Evolutionary conservation across 2,329 filamentous ascomycete genomes (phyloP), one percentile per base, ranked within the genome.

Genomic region (Gaeumannomyces tritici): DNA sequence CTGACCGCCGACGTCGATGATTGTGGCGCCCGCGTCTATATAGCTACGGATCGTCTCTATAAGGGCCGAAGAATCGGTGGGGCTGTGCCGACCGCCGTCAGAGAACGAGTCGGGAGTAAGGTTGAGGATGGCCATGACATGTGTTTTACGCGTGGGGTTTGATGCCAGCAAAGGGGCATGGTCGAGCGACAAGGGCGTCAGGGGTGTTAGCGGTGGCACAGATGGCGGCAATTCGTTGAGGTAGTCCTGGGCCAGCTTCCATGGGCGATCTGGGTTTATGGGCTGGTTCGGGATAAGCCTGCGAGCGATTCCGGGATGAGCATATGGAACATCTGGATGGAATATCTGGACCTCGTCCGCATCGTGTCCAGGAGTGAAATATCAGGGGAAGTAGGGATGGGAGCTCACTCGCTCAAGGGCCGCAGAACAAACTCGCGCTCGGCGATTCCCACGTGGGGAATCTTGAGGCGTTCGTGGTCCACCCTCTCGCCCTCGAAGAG

Each of bases 21-120:
- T 93, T 15, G 87, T 89, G 18, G 90, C 91, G 42, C 93, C 92
- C 9, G 80, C 77, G 54, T 76, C 74, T 65, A 96, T 83, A 71
- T 91, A 87, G 13, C 75, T 68, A 60, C 79, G 75, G 21, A 93
- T 80, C 1, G 84, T 89, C 15, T 78, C 71, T 15, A 80, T 75
- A 29, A 95, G 80, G 29, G 77, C 68, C 28, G 73, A 65, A 1
- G 76, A 65, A 65, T 84, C 15, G 75, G 70, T 28, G 1, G 78
- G 70, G 56, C 77, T 75, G 73, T 92, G 83, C 11, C 79, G 70
- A 11, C 92, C 92, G 61, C 92, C 93, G 71, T 98, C 93, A 1
- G 93, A 98, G 78, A 99, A 99, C 12, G 93, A 98, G 76, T 99
- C 93, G 0, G 93, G 93, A 0, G 95, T 98, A 61, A 96, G 78